Conservation (phyloP, 768 basidiomycete genomes). For the Cystobasidium ongulense region DNA sequence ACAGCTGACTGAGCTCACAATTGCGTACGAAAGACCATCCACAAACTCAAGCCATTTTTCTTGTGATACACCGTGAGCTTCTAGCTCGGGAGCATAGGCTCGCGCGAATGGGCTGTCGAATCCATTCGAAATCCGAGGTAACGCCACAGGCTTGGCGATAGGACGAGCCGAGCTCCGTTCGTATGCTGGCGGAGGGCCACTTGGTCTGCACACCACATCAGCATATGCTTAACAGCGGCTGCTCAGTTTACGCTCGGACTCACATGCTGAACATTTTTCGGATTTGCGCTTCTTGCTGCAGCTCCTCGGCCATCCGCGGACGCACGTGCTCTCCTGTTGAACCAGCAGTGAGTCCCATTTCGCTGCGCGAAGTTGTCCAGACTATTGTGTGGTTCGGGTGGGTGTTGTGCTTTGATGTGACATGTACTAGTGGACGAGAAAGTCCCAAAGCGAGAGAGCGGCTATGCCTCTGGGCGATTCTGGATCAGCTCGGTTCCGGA, state of each 20-base stretch:
- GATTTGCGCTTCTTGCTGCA: not conserved
- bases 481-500: conserved; percentile 2
- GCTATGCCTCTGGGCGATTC: not conserved
- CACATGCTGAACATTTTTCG: not conserved
- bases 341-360: not conserved
- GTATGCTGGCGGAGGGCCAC: not conserved
- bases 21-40: not conserved
- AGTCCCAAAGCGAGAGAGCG: not conserved
- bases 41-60: conserved; percentile 6
- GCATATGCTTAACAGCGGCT: not conserved
- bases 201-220: not conserved
- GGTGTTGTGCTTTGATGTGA: not conserved
- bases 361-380: no score
- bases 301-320: not conserved
- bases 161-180: not conserved
- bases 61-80: not conserved
- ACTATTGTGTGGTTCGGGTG: no score
- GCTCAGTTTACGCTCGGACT: not conserved
- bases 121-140: not conserved
- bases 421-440: not conserved
- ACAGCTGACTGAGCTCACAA: not conserved
- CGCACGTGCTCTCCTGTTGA: not conserved
- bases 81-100: not conserved
- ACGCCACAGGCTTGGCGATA: conserved; percentile 2
- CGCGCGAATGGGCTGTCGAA: not conserved